Evolutionary conservation across 345 rosid species (phyloP).

Genomic region (Xanthoceras sorbifolium): DNA sequence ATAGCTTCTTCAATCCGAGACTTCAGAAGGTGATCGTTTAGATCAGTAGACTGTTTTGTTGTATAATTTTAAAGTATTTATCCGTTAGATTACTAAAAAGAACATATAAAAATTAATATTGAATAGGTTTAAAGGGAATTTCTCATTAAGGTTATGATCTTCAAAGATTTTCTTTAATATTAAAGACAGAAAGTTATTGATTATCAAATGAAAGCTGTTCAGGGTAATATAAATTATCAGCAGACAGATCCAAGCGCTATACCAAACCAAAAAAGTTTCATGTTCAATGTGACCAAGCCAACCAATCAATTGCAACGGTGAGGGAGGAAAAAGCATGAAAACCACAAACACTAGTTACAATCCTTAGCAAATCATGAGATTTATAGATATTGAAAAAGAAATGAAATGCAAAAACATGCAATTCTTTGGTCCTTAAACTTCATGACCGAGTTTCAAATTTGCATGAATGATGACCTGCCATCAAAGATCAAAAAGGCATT

Average conservation of each 20-base stretch:
- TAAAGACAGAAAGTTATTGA: too few species aligned
- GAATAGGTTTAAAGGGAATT: too few species aligned
- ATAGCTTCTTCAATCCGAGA: too few species aligned
- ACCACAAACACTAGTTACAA: neutral
- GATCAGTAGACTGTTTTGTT: too few species aligned
- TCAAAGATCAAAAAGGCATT: neutral
- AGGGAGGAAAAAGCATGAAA: too few species aligned
- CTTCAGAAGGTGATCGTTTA: neutral
- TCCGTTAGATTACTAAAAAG: too few species aligned
- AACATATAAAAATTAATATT: too few species aligned
- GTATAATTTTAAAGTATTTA: too few species aligned
- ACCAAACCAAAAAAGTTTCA: neutral
- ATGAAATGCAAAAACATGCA: neutral
- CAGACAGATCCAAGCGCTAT: neutral
- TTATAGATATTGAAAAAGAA: neutral
- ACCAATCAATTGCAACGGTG: neutral
- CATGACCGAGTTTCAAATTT: slow-evolving; percentile 28
- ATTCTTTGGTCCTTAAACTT: neutral
- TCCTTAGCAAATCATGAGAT: neutral
- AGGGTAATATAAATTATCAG: neutral
- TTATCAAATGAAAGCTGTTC: too few species aligned
- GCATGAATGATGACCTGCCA: slow-evolving; percentile 42
- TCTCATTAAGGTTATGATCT: too few species aligned
- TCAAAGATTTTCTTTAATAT: too few species aligned
- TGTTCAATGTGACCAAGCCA: neutral